Base-by-base conservation (phyloP, 805 yeast genomes). In the Metschnikowia orientalis region DNA sequence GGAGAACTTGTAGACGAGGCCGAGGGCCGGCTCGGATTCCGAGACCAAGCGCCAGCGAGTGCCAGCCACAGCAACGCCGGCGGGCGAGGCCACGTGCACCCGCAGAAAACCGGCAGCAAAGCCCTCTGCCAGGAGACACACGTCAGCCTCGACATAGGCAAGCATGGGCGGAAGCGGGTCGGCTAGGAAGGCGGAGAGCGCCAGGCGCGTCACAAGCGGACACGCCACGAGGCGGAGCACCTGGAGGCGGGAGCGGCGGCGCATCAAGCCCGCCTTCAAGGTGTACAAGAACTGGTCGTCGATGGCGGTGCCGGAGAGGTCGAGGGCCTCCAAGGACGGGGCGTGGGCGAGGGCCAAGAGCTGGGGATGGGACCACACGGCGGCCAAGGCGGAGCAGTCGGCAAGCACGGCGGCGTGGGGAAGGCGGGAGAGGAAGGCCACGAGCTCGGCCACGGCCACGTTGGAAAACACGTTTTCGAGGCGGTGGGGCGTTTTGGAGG, bases 391-490 rank as follows among this genome's bases (percentile, higher is more conserved):
- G 8, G 66, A 57, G 18, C 59, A 34, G 35, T 63, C 67, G 10
- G 61, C 41, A 20, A 59, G 38, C 37, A 42, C 22, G 47, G 56
- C 15, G 7, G 27, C 38, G 38, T 16, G 41, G 10, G 34, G 21
- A n/a, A 55, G 30, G 8, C 35, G 33, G 23, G 41, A 44, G 12
- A 60, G 30, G 23, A 47, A 45, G 6, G 30, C 10, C 2, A 40
- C 42, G 4, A 64, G 28, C 11, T 56, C 58, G 12, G 24, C 15
- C 4, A 62, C 24, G 13, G 44, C 36, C 8, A 59, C 44, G 36
- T 64, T 63, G 14, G 49, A 40, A 35, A 58, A 63, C 5, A 66
- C 23, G 28, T 54, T 62, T 26, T 65, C 71, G 16, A 66, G 30
- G 23, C 71, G 41, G 47, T 65, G 67, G 25, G 22, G 29, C 13